Percentiles rank a stretch among this genome's conserved stretches.
These are phyloP conservation scores for Xylaria nigripes DNA, from an alignment of 495 filamentous ascomycete genomes.

Conservation along the genomic window DNA sequence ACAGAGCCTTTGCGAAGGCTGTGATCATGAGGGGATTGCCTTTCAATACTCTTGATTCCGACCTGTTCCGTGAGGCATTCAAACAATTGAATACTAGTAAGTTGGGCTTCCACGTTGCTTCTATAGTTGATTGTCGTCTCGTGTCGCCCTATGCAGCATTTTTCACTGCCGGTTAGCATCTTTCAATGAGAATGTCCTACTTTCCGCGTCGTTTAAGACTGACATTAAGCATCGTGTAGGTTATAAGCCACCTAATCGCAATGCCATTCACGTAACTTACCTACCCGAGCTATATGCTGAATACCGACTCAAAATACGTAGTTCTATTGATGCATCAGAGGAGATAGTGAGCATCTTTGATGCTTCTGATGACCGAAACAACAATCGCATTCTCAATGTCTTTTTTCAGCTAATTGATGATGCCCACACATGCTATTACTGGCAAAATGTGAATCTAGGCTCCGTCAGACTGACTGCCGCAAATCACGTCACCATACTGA, in stretches of 20 bases:
- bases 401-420: not conserved
- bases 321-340: not conserved
- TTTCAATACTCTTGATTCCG: not conserved
- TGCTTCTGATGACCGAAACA: not conserved
- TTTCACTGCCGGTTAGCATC: no score
- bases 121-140: no score
- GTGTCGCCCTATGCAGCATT: no score
- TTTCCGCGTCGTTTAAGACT: no score
- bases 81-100: not conserved
- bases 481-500: not conserved
- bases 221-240: not conserved
- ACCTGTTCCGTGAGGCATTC: slow-evolving; percentile 1
- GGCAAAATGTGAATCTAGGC: not conserved
- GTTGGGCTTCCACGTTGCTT: no score
- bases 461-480: not conserved
- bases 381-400: not conserved
- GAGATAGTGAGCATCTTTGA: not conserved
- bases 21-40: not conserved
- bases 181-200: no score
- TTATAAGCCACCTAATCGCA: not conserved
- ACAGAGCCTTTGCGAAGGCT: not conserved
- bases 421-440: not conserved
- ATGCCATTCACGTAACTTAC: not conserved
- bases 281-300: not conserved
- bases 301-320: not conserved